These are phyloP conservation scores for Corylus heterophylla DNA, from an alignment of 306 rosid genomes.

Conservation along the genomic window DNA sequence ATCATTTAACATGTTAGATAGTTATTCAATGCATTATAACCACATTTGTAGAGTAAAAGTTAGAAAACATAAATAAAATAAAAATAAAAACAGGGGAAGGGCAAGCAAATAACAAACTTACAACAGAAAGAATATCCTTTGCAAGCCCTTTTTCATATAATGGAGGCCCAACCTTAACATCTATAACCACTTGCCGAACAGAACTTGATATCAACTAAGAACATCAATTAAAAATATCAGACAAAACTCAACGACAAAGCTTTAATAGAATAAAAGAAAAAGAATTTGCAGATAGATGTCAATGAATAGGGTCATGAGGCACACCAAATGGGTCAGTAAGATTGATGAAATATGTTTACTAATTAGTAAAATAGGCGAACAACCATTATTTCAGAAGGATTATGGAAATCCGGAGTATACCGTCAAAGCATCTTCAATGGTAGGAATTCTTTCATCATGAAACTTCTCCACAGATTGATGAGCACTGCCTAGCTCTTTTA, in stretches of 20 bases:
- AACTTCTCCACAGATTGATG: conserved; percentile 41
- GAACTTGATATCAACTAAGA: conserved; percentile 63
- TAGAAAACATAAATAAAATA: conserved; percentile 3
- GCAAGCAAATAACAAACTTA: conserved; percentile 47
- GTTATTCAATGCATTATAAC: background rate
- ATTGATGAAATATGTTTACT: conserved; percentile 10
- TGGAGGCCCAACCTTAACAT: conserved; percentile 88
- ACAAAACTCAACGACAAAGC: background rate
- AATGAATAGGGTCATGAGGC: conserved; percentile 11
- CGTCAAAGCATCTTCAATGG: conserved; percentile 76
- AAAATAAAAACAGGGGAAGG: conserved; percentile 7
- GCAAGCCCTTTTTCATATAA: conserved; percentile 83
- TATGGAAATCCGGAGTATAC: conserved; percentile 36
- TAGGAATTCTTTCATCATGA: conserved; percentile 52
- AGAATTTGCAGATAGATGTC: conserved; percentile 6
- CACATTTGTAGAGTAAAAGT: conserved; percentile 8
- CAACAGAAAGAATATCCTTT: conserved; percentile 64
- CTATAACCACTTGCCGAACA: conserved; percentile 72
- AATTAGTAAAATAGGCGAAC: background rate
- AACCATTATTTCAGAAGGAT: background rate
- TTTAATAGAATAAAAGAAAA: background rate
- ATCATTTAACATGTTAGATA: background rate
- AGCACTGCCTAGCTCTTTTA: conserved; percentile 54
- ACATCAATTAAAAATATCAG: conserved; percentile 26
- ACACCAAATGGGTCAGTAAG: conserved; percentile 1